Conservation (phyloP, 768 basidiomycete species). For the Tremella yokohamensis region DNA sequence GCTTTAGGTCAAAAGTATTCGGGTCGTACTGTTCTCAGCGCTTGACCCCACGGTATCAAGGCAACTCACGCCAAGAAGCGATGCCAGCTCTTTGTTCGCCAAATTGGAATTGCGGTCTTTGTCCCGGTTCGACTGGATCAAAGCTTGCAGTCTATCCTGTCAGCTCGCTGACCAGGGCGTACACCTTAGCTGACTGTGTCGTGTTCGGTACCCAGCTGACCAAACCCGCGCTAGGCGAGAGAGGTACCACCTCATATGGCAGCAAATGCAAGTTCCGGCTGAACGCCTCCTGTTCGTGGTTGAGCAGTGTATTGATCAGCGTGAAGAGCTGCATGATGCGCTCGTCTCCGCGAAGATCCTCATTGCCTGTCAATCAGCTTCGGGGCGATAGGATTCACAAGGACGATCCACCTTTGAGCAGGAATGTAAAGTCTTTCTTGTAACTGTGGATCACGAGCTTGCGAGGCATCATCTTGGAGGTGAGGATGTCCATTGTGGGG, state of each 20-base stretch:
- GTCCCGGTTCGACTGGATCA: conserved; percentile 41
- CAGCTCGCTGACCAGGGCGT: background rate
- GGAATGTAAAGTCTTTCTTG: conserved; percentile 37
- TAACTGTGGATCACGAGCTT: conserved; percentile 42
- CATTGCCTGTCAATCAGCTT: conserved; percentile 30
- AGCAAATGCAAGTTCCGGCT: conserved; percentile 43
- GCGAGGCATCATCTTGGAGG: conserved; percentile 44
- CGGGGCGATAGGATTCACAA: background rate
- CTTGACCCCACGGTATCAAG: background rate
- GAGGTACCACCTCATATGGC: conserved; percentile 46
- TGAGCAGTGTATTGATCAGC: conserved; percentile 46
- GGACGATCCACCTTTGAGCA: conserved; percentile 44
- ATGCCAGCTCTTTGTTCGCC: conserved; percentile 43
- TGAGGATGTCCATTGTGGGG: conserved; percentile 41
- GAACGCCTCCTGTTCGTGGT: conserved; percentile 45
- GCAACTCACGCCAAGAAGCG: conserved; percentile 42
- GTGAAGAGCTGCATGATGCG: conserved; percentile 51
- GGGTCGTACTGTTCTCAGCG: conserved; percentile 34
- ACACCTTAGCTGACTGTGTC: conserved; percentile 31
- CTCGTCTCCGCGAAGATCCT: conserved; percentile 48
- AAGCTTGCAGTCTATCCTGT: conserved; percentile 33
- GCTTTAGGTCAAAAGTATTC: conserved; percentile 23
- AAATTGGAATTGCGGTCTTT: conserved; percentile 34
- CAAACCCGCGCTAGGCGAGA: conserved; percentile 43
- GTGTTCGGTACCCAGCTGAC: conserved; percentile 48